Base-by-base conservation (phyloP, 768 basidiomycete species). In the Lactarius hatsudake region DNA sequence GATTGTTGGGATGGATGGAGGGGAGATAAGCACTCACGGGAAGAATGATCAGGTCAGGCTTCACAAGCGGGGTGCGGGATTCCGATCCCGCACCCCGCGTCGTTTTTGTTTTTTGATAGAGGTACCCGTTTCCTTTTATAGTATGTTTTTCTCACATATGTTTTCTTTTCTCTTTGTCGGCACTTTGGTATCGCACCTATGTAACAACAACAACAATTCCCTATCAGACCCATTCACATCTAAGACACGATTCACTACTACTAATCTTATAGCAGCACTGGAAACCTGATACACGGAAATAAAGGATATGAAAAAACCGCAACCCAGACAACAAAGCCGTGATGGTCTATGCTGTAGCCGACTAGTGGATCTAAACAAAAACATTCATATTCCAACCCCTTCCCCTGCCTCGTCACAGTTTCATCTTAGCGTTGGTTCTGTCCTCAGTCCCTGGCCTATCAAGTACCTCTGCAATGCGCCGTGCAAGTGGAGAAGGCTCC, bases 401-500 rank as follows among this genome's bases (percentile, higher is more conserved):
- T 15, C 12, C 51, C 26, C 15, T 53, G 23, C 51, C 12, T 26
- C 51, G 12, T 23, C 26, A 53, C 51, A 53, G 51, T 53, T 53
- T 53, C 30, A 38, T 5, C 15, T 36, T 42, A 51, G n/a, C 32
- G 7, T 28, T 26, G 5, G 15, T 30, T n/a, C 30, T 30, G 15
- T 40, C 38, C 32, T 54, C 60, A 32, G 34, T 32, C 12, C 34
- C 26, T 20, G 69, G 58, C 42, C 38, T 56, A 20, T 74, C 73
- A 55, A 84, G 71, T 18, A 81, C 74, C 23, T 75, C 71, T 0
- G 81, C 74, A 69, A 91, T 88, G 30, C 75, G 75, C 3, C 76
- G 74, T 23, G 86, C 82, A 38, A 88, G 78, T 5, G 82, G 79
- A 3, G 88, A 83, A 0, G 84, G 82, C 65, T 85, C 82, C 0